Evolutionary conservation across 164 flowering plant genomes (phyloP), one percentile per base, ranked within the genome.

Genomic region (Protea cynaroides): DNA sequence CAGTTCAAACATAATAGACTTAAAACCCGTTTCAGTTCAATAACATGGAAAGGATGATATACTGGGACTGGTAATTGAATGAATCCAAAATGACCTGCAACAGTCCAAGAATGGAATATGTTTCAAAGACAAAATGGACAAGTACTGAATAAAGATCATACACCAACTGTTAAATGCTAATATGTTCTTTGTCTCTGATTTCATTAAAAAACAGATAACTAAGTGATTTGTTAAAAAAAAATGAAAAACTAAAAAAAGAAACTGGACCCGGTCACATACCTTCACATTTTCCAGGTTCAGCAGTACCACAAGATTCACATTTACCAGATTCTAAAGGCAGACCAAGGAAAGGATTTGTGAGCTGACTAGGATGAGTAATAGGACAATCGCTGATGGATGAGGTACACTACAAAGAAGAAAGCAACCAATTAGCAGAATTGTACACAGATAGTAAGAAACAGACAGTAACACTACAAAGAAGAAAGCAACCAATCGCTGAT

Each of bases 21-120:
- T 51, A 94, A 52, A 79, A 94, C 65, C 7, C 75, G 77, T 73
- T 76, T 87, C 69, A 94, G 64, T 62, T 87, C 98, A 64, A 69
- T 70, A 17, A 94, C 64, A 68, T 90, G 97, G 55, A 75, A 81
- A 10, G 97, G 95, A 76, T 90, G 95, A 69, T 80, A 94, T 58
- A 94, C 73, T 10, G 96, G 92, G 36, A 82, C 73, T 3, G 98
- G 98, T 43, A 94, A 74, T 23, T 94, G 79, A 61, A 94, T 86
- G 63, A 79, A 90, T 47, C 98, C 98, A 76, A 90, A 90, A 76
- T 94, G 98, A 52, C 98, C 98, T 94, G 88, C 76, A 79, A 34
- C 7, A 17, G 47, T 67, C 67, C 50, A 56, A 62, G 62, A 58
- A 19, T 63, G 49, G 40, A 56, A 29, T 18, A 24, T 54, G 34